Percentiles rank a stretch among this genome's conserved stretches.
Evolutionary conservation across 805 yeast species (phyloP).

Genomic region (Cyberlindnera americana): DNA sequence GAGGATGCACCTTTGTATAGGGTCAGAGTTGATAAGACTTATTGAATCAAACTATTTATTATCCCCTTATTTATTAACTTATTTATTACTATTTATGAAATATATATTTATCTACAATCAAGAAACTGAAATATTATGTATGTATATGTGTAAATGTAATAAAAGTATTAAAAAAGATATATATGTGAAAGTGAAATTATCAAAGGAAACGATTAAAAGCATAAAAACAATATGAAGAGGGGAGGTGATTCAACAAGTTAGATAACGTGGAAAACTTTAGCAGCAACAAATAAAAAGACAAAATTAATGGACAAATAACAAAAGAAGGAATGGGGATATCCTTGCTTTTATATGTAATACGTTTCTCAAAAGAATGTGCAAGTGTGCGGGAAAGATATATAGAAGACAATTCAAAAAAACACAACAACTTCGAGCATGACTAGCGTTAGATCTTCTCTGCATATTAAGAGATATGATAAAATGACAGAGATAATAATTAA

Average conservation of each 20-base stretch:
- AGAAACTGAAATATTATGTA: no score
- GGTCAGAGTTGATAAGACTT: constrained; percentile 40
- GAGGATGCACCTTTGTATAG: constrained; percentile 37
- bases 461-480: background rate
- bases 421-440: background rate
- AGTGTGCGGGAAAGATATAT: no score
- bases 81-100: constrained; percentile 8
- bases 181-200: background rate
- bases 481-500: background rate
- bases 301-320: no score
- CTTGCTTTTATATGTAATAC: no score
- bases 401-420: background rate
- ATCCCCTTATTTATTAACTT: constrained; percentile 3
- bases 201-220: background rate
- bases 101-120: background rate
- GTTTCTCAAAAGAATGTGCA: no score
- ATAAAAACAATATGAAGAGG: no score
- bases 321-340: no score
- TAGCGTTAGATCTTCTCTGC: background rate
- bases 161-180: background rate
- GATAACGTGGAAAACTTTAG: no score
- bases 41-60: constrained; percentile 6
- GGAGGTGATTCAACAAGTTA: no score
- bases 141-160: background rate
- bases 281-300: no score